Evolutionary conservation across 345 rosid species (phyloP), one percentile per base, ranked within the genome.

Genomic region (Ailanthus altissimus): DNA sequence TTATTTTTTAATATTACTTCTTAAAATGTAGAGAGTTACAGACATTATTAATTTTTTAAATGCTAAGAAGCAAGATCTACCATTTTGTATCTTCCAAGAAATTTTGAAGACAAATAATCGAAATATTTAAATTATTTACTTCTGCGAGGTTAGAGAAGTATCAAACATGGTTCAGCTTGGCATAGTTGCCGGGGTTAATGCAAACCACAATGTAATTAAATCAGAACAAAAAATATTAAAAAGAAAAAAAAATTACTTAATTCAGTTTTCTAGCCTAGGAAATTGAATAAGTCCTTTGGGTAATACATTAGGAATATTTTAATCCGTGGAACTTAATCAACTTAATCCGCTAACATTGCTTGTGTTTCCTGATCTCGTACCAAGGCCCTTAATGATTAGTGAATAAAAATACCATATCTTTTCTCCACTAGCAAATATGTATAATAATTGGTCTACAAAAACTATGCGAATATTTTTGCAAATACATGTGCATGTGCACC

Each of bases 331-430:
- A 5, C 2, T 12, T 36, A 46, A 51, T 20, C 2, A 10, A 7
- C 9, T 36, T 11, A 43, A 70, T 47, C 43, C 57, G 56, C 47
- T 43, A 38, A 61, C 58, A 53, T 47, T 78, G 78, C 25, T 42
- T 50, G 26, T 73, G 84, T 83, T 79, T 85, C 86, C 80, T 79
- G 42, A 83, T 73, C 58, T 74, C 13, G 61, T 72, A 42, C 86
- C 67, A 79, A 74, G 15, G 40, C 23, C 20, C 78, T 81, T 73
- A 79, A 76, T 83, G 70, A 85, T 85, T 83, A 73, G 63, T 36
- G 74, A 43, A 58, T 74, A 58, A 23, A 58, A 72, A 61, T 50
- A 59, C 71, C 25, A 73, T 26, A 25, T 47, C 36, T 65, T 40
- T 63, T 15, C 57, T 72, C 70, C 81, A 50, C 67, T 45, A 57